A percentile compares a stretch with the other conserved stretches of the same genome.
These are phyloP conservation scores for Elsinoe batatas DNA, from an alignment of 2,329 filamentous ascomycete genomes.

Conservation along the genomic window DNA sequence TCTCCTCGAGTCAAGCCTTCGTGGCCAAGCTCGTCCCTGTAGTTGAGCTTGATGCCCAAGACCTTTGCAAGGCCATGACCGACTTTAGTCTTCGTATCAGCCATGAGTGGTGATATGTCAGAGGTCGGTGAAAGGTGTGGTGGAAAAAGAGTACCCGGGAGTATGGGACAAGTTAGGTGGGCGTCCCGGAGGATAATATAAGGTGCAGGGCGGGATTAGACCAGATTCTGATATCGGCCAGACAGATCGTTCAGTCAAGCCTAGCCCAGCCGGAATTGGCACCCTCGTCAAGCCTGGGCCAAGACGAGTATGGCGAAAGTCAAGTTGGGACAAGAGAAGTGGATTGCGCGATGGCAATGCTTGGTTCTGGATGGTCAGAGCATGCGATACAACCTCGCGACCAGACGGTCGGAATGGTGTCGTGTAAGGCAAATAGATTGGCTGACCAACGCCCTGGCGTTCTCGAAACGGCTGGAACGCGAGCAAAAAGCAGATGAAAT, in stretches of 20 bases:
- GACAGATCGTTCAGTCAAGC: not conserved
- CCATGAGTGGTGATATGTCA: constrained; percentile 25
- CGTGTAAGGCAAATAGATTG: constrained; percentile 5
- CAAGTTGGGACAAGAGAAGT: constrained; percentile 6
- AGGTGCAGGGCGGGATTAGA: not conserved
- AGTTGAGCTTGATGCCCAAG: constrained; percentile 72
- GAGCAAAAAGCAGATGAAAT: not conserved
- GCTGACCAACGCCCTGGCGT: not conserved
- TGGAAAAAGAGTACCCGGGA: not conserved
- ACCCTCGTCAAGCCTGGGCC: not conserved
- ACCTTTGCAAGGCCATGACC: constrained; percentile 67
- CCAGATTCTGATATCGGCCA: not conserved
- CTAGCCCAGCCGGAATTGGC: constrained; percentile 5
- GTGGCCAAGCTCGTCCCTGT: constrained; percentile 48
- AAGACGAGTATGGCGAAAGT: constrained; percentile 6
- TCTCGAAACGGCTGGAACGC: not conserved
- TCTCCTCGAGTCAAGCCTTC: constrained; percentile 66
- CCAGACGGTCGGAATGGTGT: constrained; percentile 3
- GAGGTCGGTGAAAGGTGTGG: not conserved
- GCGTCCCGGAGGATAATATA: constrained; percentile 5
- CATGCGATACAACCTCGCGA: not conserved
- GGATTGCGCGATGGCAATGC: constrained; percentile 4
- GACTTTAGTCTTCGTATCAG: constrained; percentile 42
- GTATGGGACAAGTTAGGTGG: constrained; percentile 3
- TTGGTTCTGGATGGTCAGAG: not conserved